Conservation (phyloP, 1,284 basidiomycete species). For the Boletus holoroseus region DNA sequence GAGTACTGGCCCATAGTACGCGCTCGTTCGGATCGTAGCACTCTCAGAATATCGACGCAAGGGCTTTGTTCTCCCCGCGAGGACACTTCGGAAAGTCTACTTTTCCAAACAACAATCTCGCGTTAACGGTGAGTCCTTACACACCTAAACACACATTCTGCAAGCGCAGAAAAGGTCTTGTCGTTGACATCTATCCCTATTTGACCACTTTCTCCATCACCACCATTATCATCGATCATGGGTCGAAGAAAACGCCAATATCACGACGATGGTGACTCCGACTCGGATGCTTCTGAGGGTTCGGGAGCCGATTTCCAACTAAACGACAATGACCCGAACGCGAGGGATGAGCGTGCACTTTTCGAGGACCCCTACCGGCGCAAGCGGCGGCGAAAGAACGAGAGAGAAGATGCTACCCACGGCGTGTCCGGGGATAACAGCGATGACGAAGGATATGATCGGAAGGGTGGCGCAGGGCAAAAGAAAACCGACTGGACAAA, state of each 20-base stretch:
- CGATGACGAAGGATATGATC: conserved; percentile 49
- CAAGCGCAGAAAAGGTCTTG: not conserved
- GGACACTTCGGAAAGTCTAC: not conserved
- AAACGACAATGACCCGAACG: conserved; percentile 61
- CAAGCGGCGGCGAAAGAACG: conserved; percentile 60
- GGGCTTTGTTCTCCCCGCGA: not conserved
- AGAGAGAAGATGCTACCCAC: conserved; percentile 75
- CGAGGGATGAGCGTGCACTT: conserved; percentile 69
- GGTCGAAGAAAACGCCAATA: conserved; percentile 74
- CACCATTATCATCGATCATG: conserved; percentile 45
- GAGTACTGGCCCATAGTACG: not conserved
- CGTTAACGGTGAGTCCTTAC: conserved; percentile 15
- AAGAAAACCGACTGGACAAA: conserved; percentile 65
- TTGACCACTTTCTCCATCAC: not conserved
- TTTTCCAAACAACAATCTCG: not conserved
- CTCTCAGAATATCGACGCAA: not conserved
- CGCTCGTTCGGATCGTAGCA: not conserved
- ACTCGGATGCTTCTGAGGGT: conserved; percentile 53
- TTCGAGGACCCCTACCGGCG: conserved; percentile 76
- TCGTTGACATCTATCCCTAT: conserved; percentile 9
- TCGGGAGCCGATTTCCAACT: conserved; percentile 47
- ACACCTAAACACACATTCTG: conserved; percentile 1
- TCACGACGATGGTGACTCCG: conserved; percentile 71
- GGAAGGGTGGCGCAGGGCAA: conserved; percentile 21
- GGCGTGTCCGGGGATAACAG: conserved; percentile 79